Evolutionary conservation across 768 basidiomycete genomes (phyloP).

Genomic region (Symmetrospora coprosmae): DNA sequence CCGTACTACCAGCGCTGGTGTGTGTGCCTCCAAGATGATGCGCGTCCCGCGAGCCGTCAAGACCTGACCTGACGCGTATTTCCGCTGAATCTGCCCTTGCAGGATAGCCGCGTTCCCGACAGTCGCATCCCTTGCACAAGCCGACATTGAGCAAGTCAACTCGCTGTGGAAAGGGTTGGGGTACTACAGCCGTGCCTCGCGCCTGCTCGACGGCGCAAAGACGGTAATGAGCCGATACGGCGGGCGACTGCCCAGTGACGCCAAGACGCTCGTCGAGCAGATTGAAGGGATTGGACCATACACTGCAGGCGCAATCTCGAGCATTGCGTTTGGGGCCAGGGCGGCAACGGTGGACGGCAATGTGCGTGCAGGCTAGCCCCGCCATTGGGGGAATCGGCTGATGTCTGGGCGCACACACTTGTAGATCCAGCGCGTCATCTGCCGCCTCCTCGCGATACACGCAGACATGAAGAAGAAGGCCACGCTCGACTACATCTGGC

Average conservation of each 20-base stretch:
- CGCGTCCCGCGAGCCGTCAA: constrained; percentile 62
- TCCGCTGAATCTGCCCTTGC: constrained; percentile 45
- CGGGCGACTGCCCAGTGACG: constrained; percentile 65
- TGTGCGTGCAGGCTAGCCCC: constrained; percentile 23
- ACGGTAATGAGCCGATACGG: constrained; percentile 53
- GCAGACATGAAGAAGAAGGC: constrained; percentile 64
- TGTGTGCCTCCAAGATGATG: constrained; percentile 41
- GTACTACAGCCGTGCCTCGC: constrained; percentile 40
- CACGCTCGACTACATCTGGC: constrained; percentile 70
- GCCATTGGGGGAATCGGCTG: neutral
- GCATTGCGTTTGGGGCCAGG: constrained; percentile 72
- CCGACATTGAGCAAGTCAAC: constrained; percentile 72
- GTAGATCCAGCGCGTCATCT: constrained; percentile 47
- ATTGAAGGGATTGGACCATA: constrained; percentile 58
- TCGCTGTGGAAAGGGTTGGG: constrained; percentile 59
- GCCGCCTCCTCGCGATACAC: constrained; percentile 67
- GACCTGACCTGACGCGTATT: neutral
- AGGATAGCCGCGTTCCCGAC: constrained; percentile 27
- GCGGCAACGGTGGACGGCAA: constrained; percentile 60
- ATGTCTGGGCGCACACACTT: neutral
- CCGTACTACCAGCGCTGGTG: constrained; percentile 65
- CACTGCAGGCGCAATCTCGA: constrained; percentile 41
- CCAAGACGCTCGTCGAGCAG: constrained; percentile 67
- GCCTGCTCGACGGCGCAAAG: constrained; percentile 68
- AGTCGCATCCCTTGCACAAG: constrained; percentile 40